A percentile compares a stretch with the other conserved stretches of the same genome.
phyloP scores from a whole-genome alignment of 305 asterid genomes.

The Ilex paraguariensis region DNA sequence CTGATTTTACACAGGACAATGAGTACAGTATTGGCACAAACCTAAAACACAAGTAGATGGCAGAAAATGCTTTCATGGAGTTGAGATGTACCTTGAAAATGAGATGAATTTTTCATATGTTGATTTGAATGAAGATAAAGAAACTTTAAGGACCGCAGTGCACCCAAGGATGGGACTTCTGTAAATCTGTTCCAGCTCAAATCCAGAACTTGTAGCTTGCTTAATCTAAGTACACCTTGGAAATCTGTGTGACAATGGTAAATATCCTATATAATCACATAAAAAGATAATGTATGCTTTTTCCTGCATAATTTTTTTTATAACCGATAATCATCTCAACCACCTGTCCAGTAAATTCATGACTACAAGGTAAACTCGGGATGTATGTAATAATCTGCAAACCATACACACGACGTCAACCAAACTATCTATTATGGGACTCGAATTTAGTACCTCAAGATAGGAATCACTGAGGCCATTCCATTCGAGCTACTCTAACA shows the following conservation, averaged over 20 bases:
- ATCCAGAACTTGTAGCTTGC: conserved; percentile 5
- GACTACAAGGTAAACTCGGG: too few species aligned
- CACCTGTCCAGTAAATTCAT: too few species aligned
- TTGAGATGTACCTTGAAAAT: background rate
- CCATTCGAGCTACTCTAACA: too few species aligned
- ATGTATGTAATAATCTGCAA: too few species aligned
- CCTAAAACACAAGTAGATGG: background rate
- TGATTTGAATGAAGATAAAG: background rate
- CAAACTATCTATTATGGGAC: too few species aligned
- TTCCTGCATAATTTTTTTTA: too few species aligned
- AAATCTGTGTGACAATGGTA: background rate
- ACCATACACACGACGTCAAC: too few species aligned
- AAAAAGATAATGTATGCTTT: too few species aligned
- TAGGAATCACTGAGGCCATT: too few species aligned
- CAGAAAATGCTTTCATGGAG: background rate
- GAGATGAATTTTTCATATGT: background rate
- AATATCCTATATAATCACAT: too few species aligned
- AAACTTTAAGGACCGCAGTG: background rate
- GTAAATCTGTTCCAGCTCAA: background rate
- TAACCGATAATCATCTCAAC: too few species aligned
- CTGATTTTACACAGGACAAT: background rate
- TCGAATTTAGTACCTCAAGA: too few species aligned
- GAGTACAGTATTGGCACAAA: background rate
- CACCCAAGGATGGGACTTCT: background rate
- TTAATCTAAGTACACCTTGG: background rate